phyloP scores from a whole-genome alignment of 176 grass and related monocot genomes.

The barley (Hordeum vulgare) region MorexV3_pseudomolecules_assembly NC_058519.1:526271961-526272460 shows the following conservation, averaged over 20 bases:
- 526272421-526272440: conserved; percentile 14
- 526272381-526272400: conserved; percentile 23
- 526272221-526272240: conserved; percentile 53
- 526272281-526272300: conserved; percentile 35
- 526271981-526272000: conserved; percentile 56
- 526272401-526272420: conserved; percentile 33
- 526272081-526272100: conserved; percentile 48
- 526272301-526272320: conserved; percentile 42
- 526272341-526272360: conserved; percentile 47
- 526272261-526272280: conserved; percentile 57
- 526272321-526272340: conserved; percentile 15
- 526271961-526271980: conserved; percentile 40
- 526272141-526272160: conserved; percentile 66
- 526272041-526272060: conserved; percentile 77
- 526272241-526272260: conserved; percentile 75
- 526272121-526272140: conserved; percentile 46
- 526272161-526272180: conserved; percentile 41
- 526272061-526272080: conserved; percentile 47
- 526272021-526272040: conserved; percentile 35
- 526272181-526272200: conserved; percentile 38
- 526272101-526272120: conserved; percentile 30
- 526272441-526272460: conserved; percentile 25
- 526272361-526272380: conserved; percentile 28
- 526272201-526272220: conserved; percentile 51
- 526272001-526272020: conserved; percentile 42